Conservation (phyloP, 345 rosid species). For the Carallia brachiata region DNA sequence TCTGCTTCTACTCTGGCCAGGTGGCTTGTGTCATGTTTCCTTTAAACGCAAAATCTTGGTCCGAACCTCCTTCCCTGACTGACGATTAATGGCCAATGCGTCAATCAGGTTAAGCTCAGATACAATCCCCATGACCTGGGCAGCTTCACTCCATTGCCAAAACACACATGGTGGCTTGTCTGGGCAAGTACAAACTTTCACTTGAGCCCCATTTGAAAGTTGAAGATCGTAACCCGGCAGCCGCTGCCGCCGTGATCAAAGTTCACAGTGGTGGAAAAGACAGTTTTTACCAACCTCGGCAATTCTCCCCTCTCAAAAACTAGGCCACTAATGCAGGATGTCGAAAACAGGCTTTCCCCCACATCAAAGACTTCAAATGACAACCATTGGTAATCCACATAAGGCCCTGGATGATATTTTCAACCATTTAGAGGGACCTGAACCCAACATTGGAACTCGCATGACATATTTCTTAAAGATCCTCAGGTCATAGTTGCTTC, state of each 20-base stretch:
- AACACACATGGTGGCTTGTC: neutral
- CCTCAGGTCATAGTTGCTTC: constrained; percentile 5
- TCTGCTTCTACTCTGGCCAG: constrained; percentile 6
- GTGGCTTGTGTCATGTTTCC: neutral
- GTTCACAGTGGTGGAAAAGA: neutral
- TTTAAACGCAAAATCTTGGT: neutral
- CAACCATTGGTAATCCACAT: constrained; percentile 2
- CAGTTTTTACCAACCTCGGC: neutral
- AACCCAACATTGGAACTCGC: constrained; percentile 1
- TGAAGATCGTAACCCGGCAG: neutral
- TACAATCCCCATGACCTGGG: neutral
- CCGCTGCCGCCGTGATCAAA: neutral
- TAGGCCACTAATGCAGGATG: neutral
- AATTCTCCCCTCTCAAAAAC: constrained; percentile 3
- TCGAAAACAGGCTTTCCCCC: neutral
- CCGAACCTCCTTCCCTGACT: neutral
- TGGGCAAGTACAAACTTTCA: neutral
- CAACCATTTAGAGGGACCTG: neutral
- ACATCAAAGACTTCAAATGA: constrained; percentile 1
- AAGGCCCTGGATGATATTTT: neutral
- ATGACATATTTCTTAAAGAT: neutral
- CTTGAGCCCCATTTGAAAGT: neutral
- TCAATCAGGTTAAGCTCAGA: too few species aligned
- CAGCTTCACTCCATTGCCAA: neutral
- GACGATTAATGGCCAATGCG: neutral